phyloP scores from a whole-genome alignment of 164 flowering plant species.

The Amborella trichopoda region DNA sequence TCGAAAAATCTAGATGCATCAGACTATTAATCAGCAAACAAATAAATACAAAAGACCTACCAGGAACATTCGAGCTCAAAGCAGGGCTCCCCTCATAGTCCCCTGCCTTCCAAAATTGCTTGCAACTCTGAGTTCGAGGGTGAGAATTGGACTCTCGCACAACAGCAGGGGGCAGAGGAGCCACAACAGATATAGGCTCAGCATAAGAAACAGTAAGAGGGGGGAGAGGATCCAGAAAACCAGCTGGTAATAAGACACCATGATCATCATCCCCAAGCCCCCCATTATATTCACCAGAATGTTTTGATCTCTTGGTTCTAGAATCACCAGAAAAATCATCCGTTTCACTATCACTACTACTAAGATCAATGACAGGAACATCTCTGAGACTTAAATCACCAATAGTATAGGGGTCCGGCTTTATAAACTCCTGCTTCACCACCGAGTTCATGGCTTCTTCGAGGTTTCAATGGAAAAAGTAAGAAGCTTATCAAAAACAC shows the following conservation, averaged over 20 bases:
- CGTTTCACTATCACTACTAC: conserved; percentile 7
- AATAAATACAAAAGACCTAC: background rate
- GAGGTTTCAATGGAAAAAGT: too few relatives aligned
- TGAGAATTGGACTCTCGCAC: background rate
- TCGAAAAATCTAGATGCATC: background rate
- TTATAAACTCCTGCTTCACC: too few relatives aligned
- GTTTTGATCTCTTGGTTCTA: conserved; percentile 6
- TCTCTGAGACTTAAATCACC: too few relatives aligned
- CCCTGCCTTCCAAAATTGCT: conserved; percentile 91
- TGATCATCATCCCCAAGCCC: conserved; percentile 6
- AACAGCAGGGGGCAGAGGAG: background rate
- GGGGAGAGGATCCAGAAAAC: conserved; percentile 17
- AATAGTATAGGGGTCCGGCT: too few relatives aligned
- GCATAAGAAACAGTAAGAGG: conserved; percentile 4
- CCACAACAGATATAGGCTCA: background rate
- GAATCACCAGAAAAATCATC: conserved; percentile 1
- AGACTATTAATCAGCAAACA: background rate
- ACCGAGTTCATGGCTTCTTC: too few relatives aligned
- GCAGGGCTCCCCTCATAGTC: conserved; percentile 44
- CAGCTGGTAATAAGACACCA: conserved; percentile 10
- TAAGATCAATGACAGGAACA: too few relatives aligned
- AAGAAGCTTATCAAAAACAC: too few relatives aligned
- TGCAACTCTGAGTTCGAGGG: conserved; percentile 9
- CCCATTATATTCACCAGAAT: background rate
- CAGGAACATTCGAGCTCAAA: conserved; percentile 12